Conservation (phyloP, 2,329 filamentous ascomycete species). For the Penicillium freii region DNA sequence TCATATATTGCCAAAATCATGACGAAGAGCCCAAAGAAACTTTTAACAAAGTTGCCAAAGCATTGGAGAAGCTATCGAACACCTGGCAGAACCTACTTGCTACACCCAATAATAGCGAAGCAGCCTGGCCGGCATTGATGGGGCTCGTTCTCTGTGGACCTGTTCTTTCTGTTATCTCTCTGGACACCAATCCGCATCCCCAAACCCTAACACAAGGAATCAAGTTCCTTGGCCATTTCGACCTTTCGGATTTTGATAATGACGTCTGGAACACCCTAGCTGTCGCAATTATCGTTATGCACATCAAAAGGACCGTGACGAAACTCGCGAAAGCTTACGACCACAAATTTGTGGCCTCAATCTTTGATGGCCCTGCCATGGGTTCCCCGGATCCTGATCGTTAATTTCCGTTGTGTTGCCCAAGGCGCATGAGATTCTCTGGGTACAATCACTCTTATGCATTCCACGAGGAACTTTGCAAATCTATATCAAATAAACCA, state of each 20-base stretch:
- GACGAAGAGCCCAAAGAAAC: constrained; percentile 42
- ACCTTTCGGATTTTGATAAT: constrained; percentile 52
- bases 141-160: constrained; percentile 55
- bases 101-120: background rate
- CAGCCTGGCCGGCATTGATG: constrained; percentile 50
- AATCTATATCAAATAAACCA: background rate
- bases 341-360: constrained; percentile 12
- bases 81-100: constrained; percentile 40
- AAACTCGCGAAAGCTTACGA: constrained; percentile 40
- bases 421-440: background rate
- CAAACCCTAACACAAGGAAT: constrained; percentile 6
- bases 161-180: constrained; percentile 54
- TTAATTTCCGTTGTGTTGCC: background rate
- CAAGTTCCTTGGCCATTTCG: constrained; percentile 49
- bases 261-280: constrained; percentile 63
- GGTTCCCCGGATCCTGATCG: background rate
- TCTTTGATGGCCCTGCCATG: background rate
- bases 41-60: constrained; percentile 42
- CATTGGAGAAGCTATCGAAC: constrained; percentile 45
- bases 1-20: constrained; percentile 43
- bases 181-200: constrained; percentile 41
- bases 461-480: background rate
- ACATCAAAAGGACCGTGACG: constrained; percentile 52
- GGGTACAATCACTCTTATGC: background rate
- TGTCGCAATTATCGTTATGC: constrained; percentile 55